Percentiles rank a stretch among this genome's conserved stretches.
These are phyloP conservation scores for Raphanus sativus DNA, from an alignment of 345 rosid genomes.

Conservation along the genomic window DNA sequence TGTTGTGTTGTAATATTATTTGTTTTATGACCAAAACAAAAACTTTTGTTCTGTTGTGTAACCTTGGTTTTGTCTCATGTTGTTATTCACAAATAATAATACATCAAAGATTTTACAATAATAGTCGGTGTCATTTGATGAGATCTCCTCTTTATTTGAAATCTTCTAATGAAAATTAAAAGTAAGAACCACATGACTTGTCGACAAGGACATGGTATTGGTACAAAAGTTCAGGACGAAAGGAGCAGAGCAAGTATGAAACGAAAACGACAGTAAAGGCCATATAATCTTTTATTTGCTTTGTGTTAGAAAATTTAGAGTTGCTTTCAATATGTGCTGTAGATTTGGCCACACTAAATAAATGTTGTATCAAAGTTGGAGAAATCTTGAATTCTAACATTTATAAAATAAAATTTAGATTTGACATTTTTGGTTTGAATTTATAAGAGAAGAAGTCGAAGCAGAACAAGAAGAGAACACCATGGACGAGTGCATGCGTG, in stretches of 20 bases:
- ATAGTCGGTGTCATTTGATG: neutral
- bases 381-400: neutral
- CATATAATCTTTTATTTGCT: neutral
- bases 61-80: constrained; percentile 31
- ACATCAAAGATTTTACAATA: constrained; percentile 10
- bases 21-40: constrained; percentile 16
- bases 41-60: constrained; percentile 13
- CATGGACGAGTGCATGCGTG: neutral
- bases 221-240: constrained; percentile 9
- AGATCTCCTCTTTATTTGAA: neutral
- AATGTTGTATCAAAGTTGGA: neutral
- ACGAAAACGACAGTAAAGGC: constrained; percentile 2
- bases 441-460: neutral
- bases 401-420: neutral
- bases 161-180: neutral
- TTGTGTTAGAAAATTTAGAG: constrained; percentile 8
- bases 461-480: neutral
- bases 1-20: constrained; percentile 31
- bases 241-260: constrained; percentile 17
- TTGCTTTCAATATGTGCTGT: constrained; percentile 25
- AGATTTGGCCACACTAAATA: constrained; percentile 17
- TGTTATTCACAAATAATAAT: constrained; percentile 32
- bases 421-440: neutral
- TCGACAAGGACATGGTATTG: neutral
- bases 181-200: constrained; percentile 4